phyloP scores from a whole-genome alignment of 768 basidiomycete genomes.

The Boletus insuetus region DNA sequence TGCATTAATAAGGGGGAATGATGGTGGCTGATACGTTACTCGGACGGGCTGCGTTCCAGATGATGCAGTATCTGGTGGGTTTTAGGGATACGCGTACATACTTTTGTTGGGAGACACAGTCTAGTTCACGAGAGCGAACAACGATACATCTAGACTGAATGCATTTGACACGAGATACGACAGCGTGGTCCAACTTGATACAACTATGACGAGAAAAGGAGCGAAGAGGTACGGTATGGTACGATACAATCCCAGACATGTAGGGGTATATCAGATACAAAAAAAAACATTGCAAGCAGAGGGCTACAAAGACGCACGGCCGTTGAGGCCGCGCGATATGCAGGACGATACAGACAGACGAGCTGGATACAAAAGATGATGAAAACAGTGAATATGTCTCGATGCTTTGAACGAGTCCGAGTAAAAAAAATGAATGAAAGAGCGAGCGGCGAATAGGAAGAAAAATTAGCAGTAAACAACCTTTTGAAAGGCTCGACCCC shows the following conservation, averaged over 20 bases:
- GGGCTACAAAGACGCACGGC: not conserved
- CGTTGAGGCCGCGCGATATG: not conserved
- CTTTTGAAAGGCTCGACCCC: too few relatives aligned
- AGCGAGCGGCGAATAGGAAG: not conserved
- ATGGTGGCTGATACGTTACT: not conserved
- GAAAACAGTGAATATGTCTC: not conserved
- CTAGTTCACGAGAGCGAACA: too few relatives aligned
- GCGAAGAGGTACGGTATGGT: not conserved
- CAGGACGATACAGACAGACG: not conserved
- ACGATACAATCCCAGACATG: not conserved
- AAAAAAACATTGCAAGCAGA: not conserved
- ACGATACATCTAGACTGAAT: too few relatives aligned
- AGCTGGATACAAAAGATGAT: not conserved
- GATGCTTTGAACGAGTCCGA: not conserved
- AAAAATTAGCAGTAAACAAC: too few relatives aligned
- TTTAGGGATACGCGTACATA: constrained; percentile 41
- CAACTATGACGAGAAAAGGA: not conserved
- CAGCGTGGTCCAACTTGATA: too few relatives aligned
- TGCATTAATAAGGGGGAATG: too few relatives aligned
- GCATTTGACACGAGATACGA: too few relatives aligned
- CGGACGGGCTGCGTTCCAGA: constrained; percentile 61
- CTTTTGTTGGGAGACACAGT: too few relatives aligned
- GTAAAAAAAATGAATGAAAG: too few relatives aligned
- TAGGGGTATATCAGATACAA: not conserved
- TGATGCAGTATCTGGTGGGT: constrained; percentile 67